Percentiles rank a stretch among this genome's conserved stretches.
These are phyloP conservation scores for Podosphaera fusca DNA, from an alignment of 2,329 filamentous ascomycete genomes.

Conservation along the genomic window DNA sequence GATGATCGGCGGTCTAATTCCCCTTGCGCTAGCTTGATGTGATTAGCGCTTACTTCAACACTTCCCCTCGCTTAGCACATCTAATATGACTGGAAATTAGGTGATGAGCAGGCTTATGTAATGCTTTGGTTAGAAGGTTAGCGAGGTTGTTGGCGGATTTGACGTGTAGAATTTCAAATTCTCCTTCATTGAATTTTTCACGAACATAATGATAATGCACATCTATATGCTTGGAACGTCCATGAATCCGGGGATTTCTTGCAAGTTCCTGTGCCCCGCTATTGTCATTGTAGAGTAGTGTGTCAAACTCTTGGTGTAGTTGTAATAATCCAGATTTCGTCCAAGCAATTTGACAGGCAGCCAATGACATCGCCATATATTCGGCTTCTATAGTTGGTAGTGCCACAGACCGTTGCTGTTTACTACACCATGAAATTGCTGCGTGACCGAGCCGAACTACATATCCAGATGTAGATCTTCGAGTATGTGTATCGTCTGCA, in stretches of 20 bases:
- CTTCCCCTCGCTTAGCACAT: constrained; percentile 1
- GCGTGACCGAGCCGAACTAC: background rate
- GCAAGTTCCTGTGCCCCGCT: background rate
- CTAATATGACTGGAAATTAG: background rate
- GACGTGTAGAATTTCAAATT: background rate
- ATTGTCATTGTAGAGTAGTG: too few species aligned
- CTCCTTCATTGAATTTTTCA: background rate
- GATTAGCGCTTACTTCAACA: too few species aligned
- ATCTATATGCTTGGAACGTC: background rate
- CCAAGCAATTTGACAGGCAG: background rate
- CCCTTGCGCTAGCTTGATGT: too few species aligned
- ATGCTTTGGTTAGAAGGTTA: background rate
- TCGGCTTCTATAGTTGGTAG: background rate
- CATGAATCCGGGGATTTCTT: background rate
- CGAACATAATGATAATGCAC: background rate
- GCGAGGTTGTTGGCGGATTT: background rate
- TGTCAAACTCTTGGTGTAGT: too few species aligned
- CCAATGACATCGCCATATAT: background rate
- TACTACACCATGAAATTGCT: background rate
- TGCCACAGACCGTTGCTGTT: background rate
- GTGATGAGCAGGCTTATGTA: background rate
- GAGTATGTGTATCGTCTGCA: background rate
- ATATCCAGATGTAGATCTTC: background rate
- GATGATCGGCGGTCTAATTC: too few species aligned
- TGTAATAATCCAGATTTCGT: too few species aligned